Conservation (phyloP, 1,139 yeast genomes). For the Saccharomycopsis phalli region DNA sequence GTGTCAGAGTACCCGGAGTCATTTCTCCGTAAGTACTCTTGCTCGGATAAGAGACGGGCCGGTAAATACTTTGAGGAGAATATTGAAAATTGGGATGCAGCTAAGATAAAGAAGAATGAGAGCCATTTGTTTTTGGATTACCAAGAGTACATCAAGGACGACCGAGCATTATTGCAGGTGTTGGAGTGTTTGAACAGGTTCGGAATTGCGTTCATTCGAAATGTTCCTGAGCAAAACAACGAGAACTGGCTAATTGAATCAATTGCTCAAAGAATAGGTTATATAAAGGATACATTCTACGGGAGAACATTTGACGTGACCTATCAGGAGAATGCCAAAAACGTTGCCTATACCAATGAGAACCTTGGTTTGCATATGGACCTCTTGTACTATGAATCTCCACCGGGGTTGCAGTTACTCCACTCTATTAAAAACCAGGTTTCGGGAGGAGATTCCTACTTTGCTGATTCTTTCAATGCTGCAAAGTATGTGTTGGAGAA, state of each 20-base stretch:
- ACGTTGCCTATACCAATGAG: conserved; percentile 63
- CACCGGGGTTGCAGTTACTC: conserved; percentile 71
- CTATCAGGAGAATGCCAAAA: conserved; percentile 50
- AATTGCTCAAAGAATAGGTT: conserved; percentile 58
- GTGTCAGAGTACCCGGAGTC: conserved; percentile 37
- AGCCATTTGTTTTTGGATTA: conserved; percentile 31
- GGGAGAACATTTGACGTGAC: conserved; percentile 68
- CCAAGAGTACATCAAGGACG: conserved; percentile 36
- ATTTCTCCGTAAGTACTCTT: conserved; percentile 41
- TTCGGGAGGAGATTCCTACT: conserved; percentile 61
- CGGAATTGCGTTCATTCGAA: conserved; percentile 50
- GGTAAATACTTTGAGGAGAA: conserved; percentile 29
- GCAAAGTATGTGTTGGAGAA: conserved; percentile 42
- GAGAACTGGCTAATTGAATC: conserved; percentile 29
- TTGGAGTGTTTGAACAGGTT: conserved; percentile 42
- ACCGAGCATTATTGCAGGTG: conserved; percentile 31
- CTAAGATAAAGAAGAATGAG: conserved; percentile 25
- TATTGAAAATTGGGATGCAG: conserved; percentile 36
- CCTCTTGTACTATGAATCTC: conserved; percentile 66
- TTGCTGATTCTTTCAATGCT: conserved; percentile 66
- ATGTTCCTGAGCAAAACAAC: conserved; percentile 34
- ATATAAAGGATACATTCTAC: conserved; percentile 64
- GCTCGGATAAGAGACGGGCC: conserved; percentile 29
- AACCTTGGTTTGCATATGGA: conserved; percentile 77
- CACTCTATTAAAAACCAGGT: conserved; percentile 60